Percentiles rank a stretch among this genome's conserved stretches.
phyloP scores from a whole-genome alignment of 2,329 filamentous ascomycete species.

The Alternaria angustiovoidea region DNA sequence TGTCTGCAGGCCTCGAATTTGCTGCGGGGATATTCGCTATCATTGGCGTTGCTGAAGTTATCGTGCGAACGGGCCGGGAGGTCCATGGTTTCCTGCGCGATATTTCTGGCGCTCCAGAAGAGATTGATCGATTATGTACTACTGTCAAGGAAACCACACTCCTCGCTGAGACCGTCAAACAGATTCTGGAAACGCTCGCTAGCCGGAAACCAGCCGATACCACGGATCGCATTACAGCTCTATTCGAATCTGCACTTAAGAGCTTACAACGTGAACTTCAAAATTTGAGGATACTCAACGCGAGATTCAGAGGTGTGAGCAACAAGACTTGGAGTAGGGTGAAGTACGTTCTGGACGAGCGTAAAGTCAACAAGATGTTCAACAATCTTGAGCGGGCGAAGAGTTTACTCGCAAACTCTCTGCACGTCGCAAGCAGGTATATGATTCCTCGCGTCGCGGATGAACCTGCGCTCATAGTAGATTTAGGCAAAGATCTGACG shows the following conservation, averaged over 20 bases:
- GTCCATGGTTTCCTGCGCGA: conserved; percentile 22
- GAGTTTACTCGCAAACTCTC: conserved; percentile 1
- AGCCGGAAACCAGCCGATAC: not conserved
- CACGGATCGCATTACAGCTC: not conserved
- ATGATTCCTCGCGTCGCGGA: not conserved
- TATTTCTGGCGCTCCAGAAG: conserved; percentile 18
- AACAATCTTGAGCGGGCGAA: conserved; percentile 15
- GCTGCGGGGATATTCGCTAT: conserved; percentile 26
- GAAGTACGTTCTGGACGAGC: conserved; percentile 16
- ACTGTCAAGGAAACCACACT: conserved; percentile 13
- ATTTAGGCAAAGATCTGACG: not conserved
- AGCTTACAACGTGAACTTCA: conserved; percentile 15
- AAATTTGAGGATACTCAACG: conserved; percentile 1
- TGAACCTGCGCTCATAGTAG: not conserved
- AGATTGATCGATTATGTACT: conserved; percentile 11
- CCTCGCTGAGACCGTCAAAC: conserved; percentile 1
- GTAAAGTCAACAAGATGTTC: conserved; percentile 14
- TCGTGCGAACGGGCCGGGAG: conserved; percentile 18
- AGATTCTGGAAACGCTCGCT: conserved; percentile 8
- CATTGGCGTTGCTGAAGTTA: conserved; percentile 25
- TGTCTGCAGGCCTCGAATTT: conserved; percentile 8
- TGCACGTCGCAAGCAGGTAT: conserved; percentile 17
- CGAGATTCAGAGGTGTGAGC: conserved; percentile 6
- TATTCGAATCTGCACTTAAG: conserved; percentile 7
- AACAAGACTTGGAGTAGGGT: conserved; percentile 16